A percentile compares a stretch with the other conserved stretches of the same genome.
Conservation (phyloP, 2,329 filamentous ascomycete species). For the Trichoderma atroviride region DNA sequence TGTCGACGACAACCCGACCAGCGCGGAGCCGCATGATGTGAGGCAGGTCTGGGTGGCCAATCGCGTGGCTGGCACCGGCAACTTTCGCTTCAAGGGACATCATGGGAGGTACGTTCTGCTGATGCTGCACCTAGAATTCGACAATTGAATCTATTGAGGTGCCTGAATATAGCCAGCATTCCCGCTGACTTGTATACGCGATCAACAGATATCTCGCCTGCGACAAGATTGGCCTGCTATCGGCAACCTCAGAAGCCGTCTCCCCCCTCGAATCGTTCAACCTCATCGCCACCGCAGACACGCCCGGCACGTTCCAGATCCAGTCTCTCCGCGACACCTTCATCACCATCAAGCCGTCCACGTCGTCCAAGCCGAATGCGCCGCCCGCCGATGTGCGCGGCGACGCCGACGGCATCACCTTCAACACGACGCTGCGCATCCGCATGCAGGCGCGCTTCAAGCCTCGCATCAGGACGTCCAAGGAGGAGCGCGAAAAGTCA, state of each 20-base stretch:
- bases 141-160: neutral
- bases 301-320: constrained; percentile 71
- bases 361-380: constrained; percentile 51
- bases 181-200: neutral
- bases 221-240: constrained; percentile 79
- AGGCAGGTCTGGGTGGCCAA: constrained; percentile 94
- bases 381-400: constrained; percentile 68
- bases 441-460: constrained; percentile 97
- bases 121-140: constrained; percentile 32
- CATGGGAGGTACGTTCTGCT: constrained; percentile 68
- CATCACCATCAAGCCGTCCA: constrained; percentile 61
- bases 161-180: neutral
- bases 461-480: constrained; percentile 74
- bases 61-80: constrained; percentile 77
- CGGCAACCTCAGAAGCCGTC: constrained; percentile 78
- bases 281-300: constrained; percentile 64
- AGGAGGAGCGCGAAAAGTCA: constrained; percentile 80
- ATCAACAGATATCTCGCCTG: constrained; percentile 75
- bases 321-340: constrained; percentile 74
- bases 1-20: constrained; percentile 78
- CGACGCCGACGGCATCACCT: constrained; percentile 68
- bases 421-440: constrained; percentile 74
- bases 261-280: constrained; percentile 81
- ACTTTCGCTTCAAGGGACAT: constrained; percentile 84
- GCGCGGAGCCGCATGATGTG: constrained; percentile 92